Evolutionary conservation across 352 stramenopile species (phyloP), one percentile per base, ranked within the genome.

Genomic region (Globisporangium spinosum): DNA sequence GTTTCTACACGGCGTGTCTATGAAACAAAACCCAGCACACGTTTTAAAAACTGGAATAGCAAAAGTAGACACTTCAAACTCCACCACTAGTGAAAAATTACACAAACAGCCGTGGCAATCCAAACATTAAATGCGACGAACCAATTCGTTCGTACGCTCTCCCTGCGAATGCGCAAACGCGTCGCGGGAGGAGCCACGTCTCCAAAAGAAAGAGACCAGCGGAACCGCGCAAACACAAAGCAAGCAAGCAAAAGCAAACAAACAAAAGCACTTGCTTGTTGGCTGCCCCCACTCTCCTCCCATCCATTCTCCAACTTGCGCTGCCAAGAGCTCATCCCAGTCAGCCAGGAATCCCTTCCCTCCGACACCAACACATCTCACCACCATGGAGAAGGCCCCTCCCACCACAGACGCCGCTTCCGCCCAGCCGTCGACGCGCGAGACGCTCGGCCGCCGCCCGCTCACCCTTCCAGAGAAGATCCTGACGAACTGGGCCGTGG

Each of bases 401-500:
- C 12, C 64, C 38, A 13, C 66, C 38, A n/a, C n/a, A n/a, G 1
- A 55, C 3, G 3, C 70, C 53, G 17, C 71, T 3, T 12, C 62
- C 2, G 12, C 54, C 2, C 17, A 53, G 53, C 54, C 53, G 13
- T 56, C 63, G 13, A 68, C 63, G 63, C 63, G 47, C 32, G 49
- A 67, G 57, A 40, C 70, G 29, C 38, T 51, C 29, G 64, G 67
- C 25, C 79, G 82, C 55, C 81, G 83, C 45, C 83, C 83, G 62
- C 63, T 68, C 20, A 68, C 63, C 27, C 63, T 68, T 6, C 63
- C 61, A 2, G 86, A 94, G 70, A 94, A 94, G 80, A 94, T 94
- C 69, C 72, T 94, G 40, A 78, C 81, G 13, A 72, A 94, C 77
- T 88, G 79, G 72, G 84, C 84, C 58, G 82, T 94, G 54, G 86